A percentile compares a stretch with the other conserved stretches of the same genome.
Evolutionary conservation across 2,329 filamentous ascomycete species (phyloP).

Genomic region (Colletotrichum coccodes): DNA sequence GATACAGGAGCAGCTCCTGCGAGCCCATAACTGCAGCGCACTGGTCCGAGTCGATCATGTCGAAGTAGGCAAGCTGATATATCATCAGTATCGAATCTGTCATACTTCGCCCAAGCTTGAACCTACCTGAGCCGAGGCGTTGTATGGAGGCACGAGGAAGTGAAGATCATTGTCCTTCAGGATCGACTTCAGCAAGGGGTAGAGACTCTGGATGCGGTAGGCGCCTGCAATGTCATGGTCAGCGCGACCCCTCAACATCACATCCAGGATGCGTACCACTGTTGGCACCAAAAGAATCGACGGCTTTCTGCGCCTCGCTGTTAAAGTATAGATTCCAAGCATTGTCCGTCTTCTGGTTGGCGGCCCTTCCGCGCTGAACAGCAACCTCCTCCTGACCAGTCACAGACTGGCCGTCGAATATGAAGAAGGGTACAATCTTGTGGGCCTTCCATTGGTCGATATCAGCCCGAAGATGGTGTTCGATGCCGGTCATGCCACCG

Average conservation of each 20-base stretch:
- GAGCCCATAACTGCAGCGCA: conserved; percentile 84
- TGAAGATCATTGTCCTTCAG: conserved; percentile 75
- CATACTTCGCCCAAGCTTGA: background rate
- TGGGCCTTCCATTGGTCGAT: conserved; percentile 77
- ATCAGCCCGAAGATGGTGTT: conserved; percentile 79
- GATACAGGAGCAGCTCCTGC: conserved; percentile 86
- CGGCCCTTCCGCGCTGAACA: conserved; percentile 70
- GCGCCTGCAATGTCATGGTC: conserved; percentile 64
- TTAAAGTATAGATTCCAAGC: conserved; percentile 91
- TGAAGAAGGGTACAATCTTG: conserved; percentile 82
- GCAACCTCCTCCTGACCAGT: conserved; percentile 79
- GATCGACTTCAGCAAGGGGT: conserved; percentile 79
- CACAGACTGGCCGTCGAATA: conserved; percentile 90
- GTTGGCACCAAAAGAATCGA: conserved; percentile 82
- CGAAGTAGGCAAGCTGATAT: conserved; percentile 79
- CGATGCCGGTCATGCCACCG: conserved; percentile 86
- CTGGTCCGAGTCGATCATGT: conserved; percentile 72
- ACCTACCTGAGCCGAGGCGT: conserved; percentile 84
- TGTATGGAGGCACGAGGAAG: conserved; percentile 87
- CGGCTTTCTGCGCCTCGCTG: conserved; percentile 81
- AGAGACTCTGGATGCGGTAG: conserved; percentile 77
- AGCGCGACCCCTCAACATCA: conserved; percentile 9
- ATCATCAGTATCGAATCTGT: conserved; percentile 40
- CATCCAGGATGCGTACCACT: conserved; percentile 65
- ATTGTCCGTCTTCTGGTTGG: conserved; percentile 76